Base-by-base conservation (phyloP, 177 flowering plant species). In the Vitis hybrid region DNA sequence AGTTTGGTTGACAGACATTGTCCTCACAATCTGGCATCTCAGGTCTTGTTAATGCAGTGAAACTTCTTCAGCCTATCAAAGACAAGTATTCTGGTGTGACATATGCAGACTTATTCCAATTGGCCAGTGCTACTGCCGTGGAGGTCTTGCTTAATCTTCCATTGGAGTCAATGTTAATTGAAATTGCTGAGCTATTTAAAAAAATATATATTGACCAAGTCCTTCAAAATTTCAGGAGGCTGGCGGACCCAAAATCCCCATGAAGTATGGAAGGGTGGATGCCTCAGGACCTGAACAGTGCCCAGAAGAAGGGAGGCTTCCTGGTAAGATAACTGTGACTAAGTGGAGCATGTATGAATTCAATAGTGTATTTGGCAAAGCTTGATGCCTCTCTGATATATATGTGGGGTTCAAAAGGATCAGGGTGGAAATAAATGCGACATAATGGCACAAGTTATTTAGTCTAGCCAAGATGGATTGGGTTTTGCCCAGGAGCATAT, bases 251-350 rank as follows among this genome's bases (percentile, higher is more conserved):
- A 89, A 88, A 78, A 83, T 95, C 32, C 99, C 97, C 11, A 96
- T 93, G 98, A 96, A 86, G 70, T 96, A 96, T 86, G 99, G 98
- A 65, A 81, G 98, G 78, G 97, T 91, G 61, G 99, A 96, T 82
- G 91, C 83, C 8, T 67, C 90, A 49, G 86, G 64, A 68, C 95
- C 99, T 70, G 89, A 88, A 2, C 85, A 89, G 76, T 93, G 98
- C 75, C 99, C 99, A 32, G 92, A 87, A 70, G 98, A 96, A 83
- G 98, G 99, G 65, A 90, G 85, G 75, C 98, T 96, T 78, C 99
- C 99, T 70, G 98, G 99, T 93, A 70, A 76, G 77, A 62, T 30
- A 19, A 60, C 21, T 55, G 40, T 35, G 40, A 35, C 2, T 6
- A 35, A 35, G 40, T 35, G 40, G 40, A 35, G 40, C 40, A 35